Base-by-base conservation (phyloP, 345 rosid genomes). In the Syzygium aqueum region DNA sequence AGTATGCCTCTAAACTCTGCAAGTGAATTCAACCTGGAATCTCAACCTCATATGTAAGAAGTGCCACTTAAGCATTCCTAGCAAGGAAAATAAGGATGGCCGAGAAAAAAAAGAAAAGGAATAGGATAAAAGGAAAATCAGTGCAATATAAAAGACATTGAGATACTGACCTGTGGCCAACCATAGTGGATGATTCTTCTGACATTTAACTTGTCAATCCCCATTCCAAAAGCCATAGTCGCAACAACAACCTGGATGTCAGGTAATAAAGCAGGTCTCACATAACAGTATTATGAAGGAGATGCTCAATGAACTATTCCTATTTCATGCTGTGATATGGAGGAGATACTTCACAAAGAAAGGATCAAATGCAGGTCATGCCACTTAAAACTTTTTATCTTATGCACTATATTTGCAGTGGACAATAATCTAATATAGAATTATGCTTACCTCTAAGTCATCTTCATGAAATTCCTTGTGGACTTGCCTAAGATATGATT, bases 161-260 rank as follows among this genome's bases (percentile, higher is more conserved):
- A 84, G 85, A 84, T 21, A 80, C 43, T 89, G 87, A 96, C 98
- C 98, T 97, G 99, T 30, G 98, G 98, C 99, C 96, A 97, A 86
- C 99, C 99, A 87, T 97, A 97, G 90, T 97, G 99, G 73, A 97
- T 92, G 87, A 97, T 93, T 91, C 92, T 91, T 88, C 98, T 89
- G 65, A 97, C 97, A 88, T 97, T 95, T 89, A 88, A 91, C 90
- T 95, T 95, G 94, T 97, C 98, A 78, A 97, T 97, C 67, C 98
- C 99, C 98, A 97, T 97, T 86, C 99, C 99, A 89, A 97, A 97
- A 73, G 99, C 99, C 86, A 97, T 89, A 28, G 98, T 97, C 22
- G 99, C 98, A 84, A 96, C 97, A 86, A 97, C 94, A 87, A 97
- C 97, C 99, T 95, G 88, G 77, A 90, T 59, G 37, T 46, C 51